Evolutionary conservation across 805 yeast genomes (phyloP).

Genomic region (Wickerhamomyces chaumierensis): DNA sequence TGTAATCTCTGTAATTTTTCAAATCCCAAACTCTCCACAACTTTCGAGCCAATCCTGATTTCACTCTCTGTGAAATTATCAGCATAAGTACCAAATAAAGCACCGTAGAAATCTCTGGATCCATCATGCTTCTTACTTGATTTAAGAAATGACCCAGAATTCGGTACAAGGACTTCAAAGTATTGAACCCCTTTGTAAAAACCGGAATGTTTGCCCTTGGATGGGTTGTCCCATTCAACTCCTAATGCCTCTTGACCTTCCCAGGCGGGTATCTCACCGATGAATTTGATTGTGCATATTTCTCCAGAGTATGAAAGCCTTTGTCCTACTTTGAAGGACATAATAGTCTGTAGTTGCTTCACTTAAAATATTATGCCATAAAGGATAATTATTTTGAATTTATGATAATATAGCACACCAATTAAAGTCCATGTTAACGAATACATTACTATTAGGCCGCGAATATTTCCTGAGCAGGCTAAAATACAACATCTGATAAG

Average conservation of each 20-base stretch:
- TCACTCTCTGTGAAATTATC: constrained; percentile 20
- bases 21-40: constrained; percentile 55
- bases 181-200: constrained; percentile 38
- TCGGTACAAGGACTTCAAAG: constrained; percentile 28
- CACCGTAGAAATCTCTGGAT: constrained; percentile 29
- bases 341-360: background rate
- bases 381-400: too few species aligned
- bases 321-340: constrained; percentile 11
- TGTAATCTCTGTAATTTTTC: constrained; percentile 40
- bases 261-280: constrained; percentile 61
- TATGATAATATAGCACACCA: too few species aligned
- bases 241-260: constrained; percentile 47
- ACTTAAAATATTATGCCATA: background rate
- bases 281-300: constrained; percentile 50
- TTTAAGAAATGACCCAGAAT: constrained; percentile 59
- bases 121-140: constrained; percentile 24
- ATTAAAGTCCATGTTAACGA: too few species aligned
- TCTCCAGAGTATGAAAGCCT: constrained; percentile 29
- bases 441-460: too few species aligned
- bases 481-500: too few species aligned
- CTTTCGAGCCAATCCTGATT: constrained; percentile 42
- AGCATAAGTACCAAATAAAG: constrained; percentile 39
- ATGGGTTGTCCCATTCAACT: constrained; percentile 73
- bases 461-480: too few species aligned
- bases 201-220: constrained; percentile 70